Evolutionary conservation across 2,329 filamentous ascomycete genomes (phyloP).

Genomic region (Trichophyton benhamiae): DNA sequence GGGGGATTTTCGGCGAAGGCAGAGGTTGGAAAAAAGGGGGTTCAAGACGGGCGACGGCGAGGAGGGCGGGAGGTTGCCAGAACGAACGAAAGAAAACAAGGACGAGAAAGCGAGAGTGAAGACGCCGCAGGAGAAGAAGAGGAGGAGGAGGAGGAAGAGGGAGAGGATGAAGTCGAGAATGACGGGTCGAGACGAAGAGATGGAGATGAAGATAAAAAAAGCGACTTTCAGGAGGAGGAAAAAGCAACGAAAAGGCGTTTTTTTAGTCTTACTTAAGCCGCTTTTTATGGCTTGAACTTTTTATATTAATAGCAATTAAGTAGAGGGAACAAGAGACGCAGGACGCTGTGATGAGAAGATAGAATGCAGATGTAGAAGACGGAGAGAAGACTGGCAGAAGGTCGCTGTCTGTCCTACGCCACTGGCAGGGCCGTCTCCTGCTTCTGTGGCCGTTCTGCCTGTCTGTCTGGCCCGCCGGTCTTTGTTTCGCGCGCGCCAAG

Average conservation of each 20-base stretch:
- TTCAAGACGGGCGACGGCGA: neutral
- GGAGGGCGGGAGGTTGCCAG: neutral
- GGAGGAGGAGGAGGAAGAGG: neutral
- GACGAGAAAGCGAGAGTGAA: neutral
- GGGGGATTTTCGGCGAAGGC: neutral
- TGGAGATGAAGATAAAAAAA: neutral
- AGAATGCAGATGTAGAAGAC: neutral
- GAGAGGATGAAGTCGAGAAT: conserved; percentile 3
- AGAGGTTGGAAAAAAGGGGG: neutral
- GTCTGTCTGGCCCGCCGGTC: neutral
- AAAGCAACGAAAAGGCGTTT: neutral
- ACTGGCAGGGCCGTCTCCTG: neutral
- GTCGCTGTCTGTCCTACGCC: neutral
- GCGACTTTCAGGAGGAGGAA: neutral
- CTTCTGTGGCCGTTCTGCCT: neutral
- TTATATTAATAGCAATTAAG: neutral
- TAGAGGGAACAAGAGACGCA: neutral
- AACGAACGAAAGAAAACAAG: neutral
- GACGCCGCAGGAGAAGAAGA: neutral
- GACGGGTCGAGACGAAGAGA: conserved; percentile 6
- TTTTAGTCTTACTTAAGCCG: neutral
- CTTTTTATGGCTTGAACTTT: neutral
- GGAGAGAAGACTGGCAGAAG: neutral
- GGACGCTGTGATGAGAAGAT: neutral
- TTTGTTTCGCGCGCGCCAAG: neutral